Evolutionary conservation across 257 asterid species (phyloP).

Genomic region (Capsicum rhomboideum): DNA sequence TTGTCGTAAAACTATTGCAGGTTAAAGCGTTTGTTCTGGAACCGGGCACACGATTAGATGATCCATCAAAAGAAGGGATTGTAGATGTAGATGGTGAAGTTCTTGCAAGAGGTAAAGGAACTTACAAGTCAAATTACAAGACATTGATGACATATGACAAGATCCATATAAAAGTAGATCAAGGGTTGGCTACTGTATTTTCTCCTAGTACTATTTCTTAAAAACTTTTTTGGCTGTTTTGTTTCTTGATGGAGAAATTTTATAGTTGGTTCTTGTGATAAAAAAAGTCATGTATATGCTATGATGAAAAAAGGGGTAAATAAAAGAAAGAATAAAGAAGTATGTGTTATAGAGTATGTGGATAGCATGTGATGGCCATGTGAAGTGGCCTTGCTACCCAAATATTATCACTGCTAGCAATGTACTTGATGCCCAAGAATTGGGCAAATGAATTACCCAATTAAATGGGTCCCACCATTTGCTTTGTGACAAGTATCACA

Average conservation of each 20-base stretch:
- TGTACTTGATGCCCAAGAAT: too few species aligned
- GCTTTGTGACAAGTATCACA: too few species aligned
- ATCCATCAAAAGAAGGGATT: slow-evolving; percentile 34
- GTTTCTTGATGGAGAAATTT: background rate
- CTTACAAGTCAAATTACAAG: slow-evolving; percentile 55
- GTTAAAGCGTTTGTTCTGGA: slow-evolving; percentile 74
- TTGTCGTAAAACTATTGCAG: slow-evolving; percentile 21
- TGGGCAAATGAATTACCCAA: too few species aligned
- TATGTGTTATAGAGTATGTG: too few species aligned
- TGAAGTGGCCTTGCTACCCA: too few species aligned
- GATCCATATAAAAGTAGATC: slow-evolving; percentile 57
- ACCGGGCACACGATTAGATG: slow-evolving; percentile 52
- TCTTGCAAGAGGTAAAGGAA: slow-evolving; percentile 74
- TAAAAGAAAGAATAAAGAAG: background rate
- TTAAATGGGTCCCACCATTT: too few species aligned
- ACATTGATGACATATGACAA: slow-evolving; percentile 69
- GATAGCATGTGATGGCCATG: too few species aligned
- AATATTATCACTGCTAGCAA: too few species aligned
- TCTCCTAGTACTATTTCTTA: slow-evolving; percentile 28
- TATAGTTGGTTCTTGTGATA: background rate
- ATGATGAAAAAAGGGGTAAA: background rate
- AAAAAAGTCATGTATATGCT: background rate
- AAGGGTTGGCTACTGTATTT: slow-evolving; percentile 84
- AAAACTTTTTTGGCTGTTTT: background rate
- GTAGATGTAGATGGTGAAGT: slow-evolving; percentile 45